Conservation (phyloP, 2,329 filamentous ascomycete genomes). For the Fusarium fracticaudum region DNA sequence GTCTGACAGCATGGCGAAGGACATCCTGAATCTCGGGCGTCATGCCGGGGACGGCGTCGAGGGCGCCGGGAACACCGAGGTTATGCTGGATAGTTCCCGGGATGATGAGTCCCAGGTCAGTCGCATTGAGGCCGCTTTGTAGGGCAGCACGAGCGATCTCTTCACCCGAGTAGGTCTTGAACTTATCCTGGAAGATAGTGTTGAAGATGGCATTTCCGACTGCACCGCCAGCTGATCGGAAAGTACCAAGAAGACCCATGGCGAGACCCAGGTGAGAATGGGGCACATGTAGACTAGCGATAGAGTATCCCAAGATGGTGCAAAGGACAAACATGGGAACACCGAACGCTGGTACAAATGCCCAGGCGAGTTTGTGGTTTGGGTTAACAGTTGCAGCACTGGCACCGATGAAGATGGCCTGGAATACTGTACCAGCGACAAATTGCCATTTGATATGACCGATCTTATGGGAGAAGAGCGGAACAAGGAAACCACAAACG, state of each 20-base stretch:
- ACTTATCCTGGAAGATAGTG: slow-evolving; percentile 19
- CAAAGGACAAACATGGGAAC: slow-evolving; percentile 20
- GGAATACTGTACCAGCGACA: neutral
- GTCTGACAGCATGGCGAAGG: slow-evolving; percentile 1
- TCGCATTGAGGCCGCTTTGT: neutral
- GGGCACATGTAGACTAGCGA: slow-evolving; percentile 21
- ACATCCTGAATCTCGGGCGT: neutral
- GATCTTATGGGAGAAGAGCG: neutral
- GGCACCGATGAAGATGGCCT: slow-evolving; percentile 18
- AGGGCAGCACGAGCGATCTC: slow-evolving; percentile 2
- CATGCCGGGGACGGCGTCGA: neutral
- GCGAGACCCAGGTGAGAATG: slow-evolving; percentile 24
- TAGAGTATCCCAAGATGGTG: slow-evolving; percentile 15
- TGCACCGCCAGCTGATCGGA: slow-evolving; percentile 10
- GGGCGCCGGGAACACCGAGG: neutral
- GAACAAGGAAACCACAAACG: neutral
- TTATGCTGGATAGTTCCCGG: slow-evolving; percentile 1
- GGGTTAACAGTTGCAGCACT: slow-evolving; percentile 23
- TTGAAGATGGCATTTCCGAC: slow-evolving; percentile 23
- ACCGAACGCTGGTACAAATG: slow-evolving; percentile 22
- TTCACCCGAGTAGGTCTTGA: neutral
- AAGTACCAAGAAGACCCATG: slow-evolving; percentile 19
- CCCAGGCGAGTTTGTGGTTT: slow-evolving; percentile 21
- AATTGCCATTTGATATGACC: slow-evolving; percentile 18
- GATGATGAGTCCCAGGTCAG: neutral